Conservation (phyloP, 2,329 filamentous ascomycete genomes). For the Aspergillus thermomutatus region DNA sequence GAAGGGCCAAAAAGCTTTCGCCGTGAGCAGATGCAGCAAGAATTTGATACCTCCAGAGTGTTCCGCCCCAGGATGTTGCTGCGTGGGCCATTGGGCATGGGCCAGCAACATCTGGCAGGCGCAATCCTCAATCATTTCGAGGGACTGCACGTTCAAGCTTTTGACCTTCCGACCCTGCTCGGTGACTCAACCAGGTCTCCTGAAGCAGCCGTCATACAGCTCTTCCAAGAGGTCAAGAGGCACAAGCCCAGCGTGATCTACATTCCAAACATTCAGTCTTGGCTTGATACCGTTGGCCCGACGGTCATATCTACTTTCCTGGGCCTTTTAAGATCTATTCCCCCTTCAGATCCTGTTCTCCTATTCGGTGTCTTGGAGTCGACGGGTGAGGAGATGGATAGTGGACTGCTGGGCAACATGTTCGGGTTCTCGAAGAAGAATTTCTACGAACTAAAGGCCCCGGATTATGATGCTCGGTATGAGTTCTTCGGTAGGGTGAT, state of each 20-base stretch:
- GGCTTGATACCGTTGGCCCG: slow-evolving; percentile 69
- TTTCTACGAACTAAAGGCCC: slow-evolving; percentile 65
- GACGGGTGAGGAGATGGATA: slow-evolving; percentile 59
- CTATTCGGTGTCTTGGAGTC: slow-evolving; percentile 81
- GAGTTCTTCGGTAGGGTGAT: slow-evolving; percentile 77
- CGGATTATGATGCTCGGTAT: slow-evolving; percentile 60
- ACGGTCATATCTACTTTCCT: slow-evolving; percentile 73
- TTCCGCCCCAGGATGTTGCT: slow-evolving; percentile 87
- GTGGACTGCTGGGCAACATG: slow-evolving; percentile 66
- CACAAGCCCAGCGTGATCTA: slow-evolving; percentile 96
- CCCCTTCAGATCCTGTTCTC: slow-evolving; percentile 86
- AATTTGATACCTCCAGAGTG: slow-evolving; percentile 82
- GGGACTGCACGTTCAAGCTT: slow-evolving; percentile 88
- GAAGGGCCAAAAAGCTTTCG: slow-evolving; percentile 81
- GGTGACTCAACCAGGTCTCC: slow-evolving; percentile 76
- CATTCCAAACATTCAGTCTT: slow-evolving; percentile 83
- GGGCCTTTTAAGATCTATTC: slow-evolving; percentile 74
- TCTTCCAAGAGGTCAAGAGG: slow-evolving; percentile 88
- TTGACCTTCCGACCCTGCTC: slow-evolving; percentile 83
- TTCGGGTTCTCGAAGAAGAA: slow-evolving; percentile 86
- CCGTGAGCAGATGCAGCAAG: slow-evolving; percentile 70
- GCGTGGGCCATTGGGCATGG: slow-evolving; percentile 81
- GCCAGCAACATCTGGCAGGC: slow-evolving; percentile 81
- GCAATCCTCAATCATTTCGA: slow-evolving; percentile 89
- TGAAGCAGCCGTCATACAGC: slow-evolving; percentile 83